Base-by-base conservation (phyloP, 768 basidiomycete genomes). In the Pleurotus giganteus region DNA sequence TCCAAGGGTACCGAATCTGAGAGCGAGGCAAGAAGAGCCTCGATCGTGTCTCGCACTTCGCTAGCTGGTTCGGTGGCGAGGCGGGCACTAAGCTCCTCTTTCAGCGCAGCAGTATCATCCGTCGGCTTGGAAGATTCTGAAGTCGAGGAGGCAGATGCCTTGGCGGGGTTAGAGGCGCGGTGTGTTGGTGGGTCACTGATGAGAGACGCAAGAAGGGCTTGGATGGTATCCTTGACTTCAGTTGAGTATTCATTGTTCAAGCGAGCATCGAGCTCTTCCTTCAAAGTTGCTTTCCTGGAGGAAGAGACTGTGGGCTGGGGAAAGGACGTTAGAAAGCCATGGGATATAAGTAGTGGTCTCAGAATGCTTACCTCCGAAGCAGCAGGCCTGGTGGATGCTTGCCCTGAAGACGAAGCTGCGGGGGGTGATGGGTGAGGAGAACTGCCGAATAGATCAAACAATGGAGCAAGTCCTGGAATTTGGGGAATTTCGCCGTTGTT, bases 41-140 rank as follows among this genome's bases (percentile, higher is more conserved):
- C 70, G 27, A 71, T 71, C 23, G 73, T 75, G 45, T 77, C 76
- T n/a, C 64, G 65, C 36, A 72, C 64, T 60, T 74, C 74, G 12
- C 62, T 57, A 12, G 64, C 60, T 13, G 63, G 58, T 45, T 72
- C 68, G 21, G 63, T 65, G 46, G 66, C 59, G 9, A 70, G 60
- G 23, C 71, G 69, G 21, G 65, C 52, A 54, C 70, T 66, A 7
- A 73, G 68, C 47, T 71, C 62, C 27, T 68, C 62, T 57, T 66
- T 71, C 19, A 72, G 58, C 7, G 58, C 58, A 4, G 45, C 32
- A 43, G 57, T 46, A 32, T 29, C 19, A n/a, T 26, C 24, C n/a
- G 51, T 32, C 4, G 31, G n/a, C 2, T 8, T 52, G 23, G 39
- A n/a, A 49, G 11, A 29, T 17, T 44, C 27, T 4, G n/a, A 12